Evolutionary conservation across 495 filamentous ascomycete genomes (phyloP).

Genomic region (Parathielavia appendiculata): DNA sequence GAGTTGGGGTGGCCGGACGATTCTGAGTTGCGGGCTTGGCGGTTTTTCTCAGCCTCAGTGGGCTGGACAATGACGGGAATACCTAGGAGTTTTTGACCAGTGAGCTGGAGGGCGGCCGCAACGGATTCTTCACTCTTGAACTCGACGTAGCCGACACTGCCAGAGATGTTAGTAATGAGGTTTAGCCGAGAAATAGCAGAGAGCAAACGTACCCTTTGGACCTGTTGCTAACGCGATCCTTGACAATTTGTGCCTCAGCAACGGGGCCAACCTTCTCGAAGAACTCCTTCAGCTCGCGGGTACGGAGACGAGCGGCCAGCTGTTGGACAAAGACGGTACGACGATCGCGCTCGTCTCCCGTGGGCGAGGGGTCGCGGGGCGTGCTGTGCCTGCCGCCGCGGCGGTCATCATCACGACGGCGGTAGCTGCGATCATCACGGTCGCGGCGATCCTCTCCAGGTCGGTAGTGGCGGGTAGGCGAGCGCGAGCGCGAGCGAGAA

Average conservation of each 20-base stretch:
- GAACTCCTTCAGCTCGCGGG: constrained; percentile 88
- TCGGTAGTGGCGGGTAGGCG: constrained; percentile 72
- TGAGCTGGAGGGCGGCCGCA: constrained; percentile 89
- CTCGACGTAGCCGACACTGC: constrained; percentile 97
- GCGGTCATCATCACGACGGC: constrained; percentile 43
- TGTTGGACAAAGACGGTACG: constrained; percentile 98
- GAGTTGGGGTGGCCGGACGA: constrained; percentile 58
- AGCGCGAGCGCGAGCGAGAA: constrained; percentile 76
- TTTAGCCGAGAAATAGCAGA: neutral
- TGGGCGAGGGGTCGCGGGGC: constrained; percentile 30
- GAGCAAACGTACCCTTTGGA: constrained; percentile 79
- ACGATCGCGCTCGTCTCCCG: constrained; percentile 53
- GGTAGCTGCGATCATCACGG: constrained; percentile 42
- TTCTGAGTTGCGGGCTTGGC: constrained; percentile 84
- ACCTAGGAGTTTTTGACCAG: constrained; percentile 96
- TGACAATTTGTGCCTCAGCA: constrained; percentile 98
- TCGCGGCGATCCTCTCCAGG: constrained; percentile 53
- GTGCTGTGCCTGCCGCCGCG: constrained; percentile 50
- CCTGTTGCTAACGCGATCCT: constrained; percentile 91
- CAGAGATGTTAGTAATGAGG: constrained; percentile 29
- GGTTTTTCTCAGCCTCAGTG: constrained; percentile 99
- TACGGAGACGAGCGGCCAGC: constrained; percentile 84
- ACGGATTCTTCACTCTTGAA: constrained; percentile 97
- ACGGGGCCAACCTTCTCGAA: constrained; percentile 96
- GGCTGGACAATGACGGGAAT: constrained; percentile 98